These are phyloP conservation scores for Canna indica DNA, from an alignment of 176 grass and related monocot species.

Conservation along the genomic window DNA sequence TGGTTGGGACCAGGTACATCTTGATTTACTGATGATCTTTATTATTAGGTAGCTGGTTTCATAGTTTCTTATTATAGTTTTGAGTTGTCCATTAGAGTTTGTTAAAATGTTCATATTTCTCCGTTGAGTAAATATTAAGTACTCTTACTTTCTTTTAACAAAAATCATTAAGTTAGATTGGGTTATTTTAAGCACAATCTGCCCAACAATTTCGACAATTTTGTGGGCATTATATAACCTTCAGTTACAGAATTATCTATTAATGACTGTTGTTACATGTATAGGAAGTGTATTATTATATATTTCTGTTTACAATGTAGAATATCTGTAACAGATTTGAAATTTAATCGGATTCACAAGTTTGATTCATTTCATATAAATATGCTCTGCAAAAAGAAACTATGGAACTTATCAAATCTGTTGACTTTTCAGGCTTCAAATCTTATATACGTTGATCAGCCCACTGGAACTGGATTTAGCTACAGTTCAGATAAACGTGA, in stretches of 20 bases:
- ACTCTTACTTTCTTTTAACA: too few species aligned
- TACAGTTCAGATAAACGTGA: slow-evolving; percentile 63
- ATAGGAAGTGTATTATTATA: not conserved
- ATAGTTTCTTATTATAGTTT: too few species aligned
- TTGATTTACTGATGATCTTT: not conserved
- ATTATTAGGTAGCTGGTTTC: not conserved
- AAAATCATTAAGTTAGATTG: too few species aligned
- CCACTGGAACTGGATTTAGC: slow-evolving; percentile 90
- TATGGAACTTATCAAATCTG: not conserved
- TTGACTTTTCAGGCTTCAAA: slow-evolving; percentile 52
- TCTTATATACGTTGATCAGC: slow-evolving; percentile 81
- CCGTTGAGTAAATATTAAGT: not conserved
- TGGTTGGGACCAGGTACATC: slow-evolving; percentile 73
- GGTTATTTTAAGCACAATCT: not conserved
- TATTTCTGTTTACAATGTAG: not conserved
- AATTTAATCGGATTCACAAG: not conserved
- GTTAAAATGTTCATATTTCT: not conserved
- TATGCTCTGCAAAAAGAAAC: not conserved
- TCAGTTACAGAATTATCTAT: not conserved
- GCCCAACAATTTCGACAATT: not conserved
- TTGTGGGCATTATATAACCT: not conserved
- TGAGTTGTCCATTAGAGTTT: not conserved
- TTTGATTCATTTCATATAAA: not conserved
- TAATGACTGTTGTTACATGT: not conserved
- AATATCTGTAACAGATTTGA: not conserved